Conservation (phyloP, 2,329 filamentous ascomycete species). For the Ceratocystis huliohia region DNA sequence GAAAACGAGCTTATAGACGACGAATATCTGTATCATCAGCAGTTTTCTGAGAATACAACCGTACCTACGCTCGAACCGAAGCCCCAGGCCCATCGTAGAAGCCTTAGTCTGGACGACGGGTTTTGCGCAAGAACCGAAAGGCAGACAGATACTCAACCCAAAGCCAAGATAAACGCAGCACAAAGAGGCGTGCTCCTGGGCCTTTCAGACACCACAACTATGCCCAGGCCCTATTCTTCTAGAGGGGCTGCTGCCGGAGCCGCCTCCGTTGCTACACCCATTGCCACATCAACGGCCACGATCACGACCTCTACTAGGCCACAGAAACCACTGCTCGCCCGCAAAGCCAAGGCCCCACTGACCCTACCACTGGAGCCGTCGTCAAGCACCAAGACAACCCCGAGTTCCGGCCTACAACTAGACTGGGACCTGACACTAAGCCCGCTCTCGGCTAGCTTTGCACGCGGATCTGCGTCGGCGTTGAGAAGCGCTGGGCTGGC, state of each 20-base stretch:
- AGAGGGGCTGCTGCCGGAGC: neutral
- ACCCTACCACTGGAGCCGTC: neutral
- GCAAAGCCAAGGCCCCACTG: constrained; percentile 14
- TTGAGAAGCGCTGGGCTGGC: constrained; percentile 11
- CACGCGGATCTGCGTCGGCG: constrained; percentile 12
- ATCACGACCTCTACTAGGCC: neutral
- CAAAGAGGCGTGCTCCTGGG: neutral
- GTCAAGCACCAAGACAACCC: neutral
- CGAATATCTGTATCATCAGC: neutral
- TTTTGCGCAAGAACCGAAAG: neutral
- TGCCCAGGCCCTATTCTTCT: neutral
- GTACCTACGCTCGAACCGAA: neutral
- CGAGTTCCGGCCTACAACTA: constrained; percentile 13
- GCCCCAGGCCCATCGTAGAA: neutral
- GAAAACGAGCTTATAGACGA: neutral
- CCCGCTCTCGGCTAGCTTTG: constrained; percentile 18
- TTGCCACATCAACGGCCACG: neutral
- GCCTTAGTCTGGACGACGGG: neutral
- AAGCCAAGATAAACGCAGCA: neutral
- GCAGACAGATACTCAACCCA: neutral
- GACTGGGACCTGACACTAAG: constrained; percentile 20
- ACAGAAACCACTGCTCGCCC: neutral
- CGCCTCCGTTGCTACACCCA: neutral
- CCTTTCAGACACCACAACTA: neutral
- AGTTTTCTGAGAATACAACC: neutral